These are phyloP conservation scores for Lactifluus piperatus DNA, from an alignment of 768 basidiomycete species.

Conservation along the genomic window DNA sequence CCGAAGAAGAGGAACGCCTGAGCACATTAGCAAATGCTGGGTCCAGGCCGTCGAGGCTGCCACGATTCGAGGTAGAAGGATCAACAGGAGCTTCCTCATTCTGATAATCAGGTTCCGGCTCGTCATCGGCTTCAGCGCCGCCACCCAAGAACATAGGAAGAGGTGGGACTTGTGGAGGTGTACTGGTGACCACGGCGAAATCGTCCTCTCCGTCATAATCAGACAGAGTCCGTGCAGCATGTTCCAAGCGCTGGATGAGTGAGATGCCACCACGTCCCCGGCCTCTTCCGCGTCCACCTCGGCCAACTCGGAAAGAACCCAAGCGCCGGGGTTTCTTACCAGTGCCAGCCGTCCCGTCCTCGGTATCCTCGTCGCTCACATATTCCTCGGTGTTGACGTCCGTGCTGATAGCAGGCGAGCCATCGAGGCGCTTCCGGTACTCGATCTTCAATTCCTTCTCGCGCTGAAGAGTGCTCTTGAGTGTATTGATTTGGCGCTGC, in stretches of 20 bases:
- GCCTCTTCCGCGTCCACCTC: constrained; percentile 15
- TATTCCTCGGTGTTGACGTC: constrained; percentile 36
- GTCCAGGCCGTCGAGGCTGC: constrained; percentile 81
- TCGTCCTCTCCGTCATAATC: constrained; percentile 21
- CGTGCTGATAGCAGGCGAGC: constrained; percentile 34
- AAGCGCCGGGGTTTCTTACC: constrained; percentile 13
- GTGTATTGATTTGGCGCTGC: constrained; percentile 75
- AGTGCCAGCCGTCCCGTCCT: constrained; percentile 12
- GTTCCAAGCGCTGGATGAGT: constrained; percentile 19
- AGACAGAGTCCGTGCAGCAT: constrained; percentile 14
- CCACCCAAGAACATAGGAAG: constrained; percentile 15
- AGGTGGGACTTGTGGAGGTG: constrained; percentile 13
- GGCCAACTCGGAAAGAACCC: constrained; percentile 11
- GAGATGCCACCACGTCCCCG: constrained; percentile 17
- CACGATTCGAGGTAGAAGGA: constrained; percentile 45
- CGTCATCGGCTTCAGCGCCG: constrained; percentile 26
- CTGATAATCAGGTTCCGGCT: constrained; percentile 21
- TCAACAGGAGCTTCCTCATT: constrained; percentile 32
- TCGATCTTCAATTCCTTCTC: constrained; percentile 80
- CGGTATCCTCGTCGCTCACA: constrained; percentile 42
- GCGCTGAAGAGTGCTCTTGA: constrained; percentile 68
- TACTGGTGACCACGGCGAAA: constrained; percentile 10
- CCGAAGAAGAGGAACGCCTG: constrained; percentile 40
- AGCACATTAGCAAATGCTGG: constrained; percentile 77
- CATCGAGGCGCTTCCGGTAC: constrained; percentile 43